Base-by-base conservation (phyloP, 805 yeast genomes). In the Starmerella ratchasimensis region DNA sequence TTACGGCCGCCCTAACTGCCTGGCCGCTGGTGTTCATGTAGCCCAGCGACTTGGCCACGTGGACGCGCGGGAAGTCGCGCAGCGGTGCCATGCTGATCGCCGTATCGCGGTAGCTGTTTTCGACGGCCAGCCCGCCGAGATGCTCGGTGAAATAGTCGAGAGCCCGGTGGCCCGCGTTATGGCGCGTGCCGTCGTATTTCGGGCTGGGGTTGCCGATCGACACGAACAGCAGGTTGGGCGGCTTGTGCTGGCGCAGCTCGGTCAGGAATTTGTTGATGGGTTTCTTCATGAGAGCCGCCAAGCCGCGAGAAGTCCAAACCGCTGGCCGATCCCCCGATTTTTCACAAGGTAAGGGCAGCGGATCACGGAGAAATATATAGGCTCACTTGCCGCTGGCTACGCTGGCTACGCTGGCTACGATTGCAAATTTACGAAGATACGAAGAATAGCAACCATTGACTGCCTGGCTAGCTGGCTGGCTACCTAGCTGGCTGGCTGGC, bases 151-250 rank as follows among this genome's bases (percentile, higher is more conserved):
- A 24, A 15, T 39, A 35, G 31, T 74, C 62, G 27, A 74, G 58
- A 26, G 74, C 53, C 34, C 65, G 53, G 44, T 80, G 80, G 1
- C 94, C 95, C 0, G 76, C 81, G 42, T 77, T 81, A 52, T 83
- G 95, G 25, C 93, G 62, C 0, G 93, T 79, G 5, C 64, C 63
- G 6, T 58, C 57, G 48, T 68, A 80, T 34, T 63, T 57, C 0
- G 72, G 66, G 38, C 75, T 80, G 0, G 94, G 94, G 50, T 83
- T 83, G 1, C 94, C 94, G 2, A 83, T 59, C 0, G 82, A 74
- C 7, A 55, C 25, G 3, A 47, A 28, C 15, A 51, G 34, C 14
- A 43, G 43, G 10, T 33, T 23, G 4, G 41, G 23, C 13, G 46
- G 44, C 26, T 31, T 39, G 5, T 38, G 32, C 28, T 31, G 35